A percentile compares a stretch with the other conserved stretches of the same genome.
These are phyloP conservation scores for Chaetomium cochliodes DNA, from an alignment of 495 filamentous ascomycete species.

Conservation along the genomic window DNA sequence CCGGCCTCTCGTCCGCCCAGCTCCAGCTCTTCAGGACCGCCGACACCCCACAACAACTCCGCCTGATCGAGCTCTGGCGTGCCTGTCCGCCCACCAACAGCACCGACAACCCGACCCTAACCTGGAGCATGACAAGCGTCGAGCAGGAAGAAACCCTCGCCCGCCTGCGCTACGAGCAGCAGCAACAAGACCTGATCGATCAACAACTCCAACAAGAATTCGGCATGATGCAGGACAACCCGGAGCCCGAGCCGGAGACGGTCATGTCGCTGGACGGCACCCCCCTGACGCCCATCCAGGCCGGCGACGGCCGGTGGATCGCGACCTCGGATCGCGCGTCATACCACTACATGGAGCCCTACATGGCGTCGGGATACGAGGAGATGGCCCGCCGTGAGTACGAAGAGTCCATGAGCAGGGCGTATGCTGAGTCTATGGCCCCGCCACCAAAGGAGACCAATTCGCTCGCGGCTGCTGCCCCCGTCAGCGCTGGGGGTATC, in stretches of 20 bases:
- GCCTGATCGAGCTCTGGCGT: slow-evolving; percentile 66
- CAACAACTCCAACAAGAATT: slow-evolving; percentile 30
- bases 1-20: slow-evolving; percentile 55
- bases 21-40: slow-evolving; percentile 61
- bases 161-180: slow-evolving; percentile 53
- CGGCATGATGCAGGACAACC: slow-evolving; percentile 28
- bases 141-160: slow-evolving; percentile 52
- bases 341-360: slow-evolving; percentile 55
- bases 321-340: slow-evolving; percentile 17
- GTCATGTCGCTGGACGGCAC: slow-evolving; percentile 51
- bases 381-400: slow-evolving; percentile 53
- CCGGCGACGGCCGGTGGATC: slow-evolving; percentile 51
- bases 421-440: slow-evolving; percentile 36
- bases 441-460: slow-evolving; percentile 41
- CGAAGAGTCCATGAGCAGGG: slow-evolving; percentile 40
- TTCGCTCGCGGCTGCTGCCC: slow-evolving; percentile 1
- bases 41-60: slow-evolving; percentile 55
- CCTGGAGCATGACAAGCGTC: slow-evolving; percentile 49
- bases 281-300: slow-evolving; percentile 52
- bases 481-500: slow-evolving; percentile 31
- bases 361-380: slow-evolving; percentile 69
- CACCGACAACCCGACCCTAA: slow-evolving; percentile 43
- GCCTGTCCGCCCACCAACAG: slow-evolving; percentile 51
- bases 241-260: slow-evolving; percentile 19
- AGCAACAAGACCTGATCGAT: slow-evolving; percentile 33